Percentiles rank a stretch among this genome's conserved stretches.
phyloP scores from a whole-genome alignment of 371 early-diverging fungal species.

The Dipsacomyces acuminosporus region DNA sequence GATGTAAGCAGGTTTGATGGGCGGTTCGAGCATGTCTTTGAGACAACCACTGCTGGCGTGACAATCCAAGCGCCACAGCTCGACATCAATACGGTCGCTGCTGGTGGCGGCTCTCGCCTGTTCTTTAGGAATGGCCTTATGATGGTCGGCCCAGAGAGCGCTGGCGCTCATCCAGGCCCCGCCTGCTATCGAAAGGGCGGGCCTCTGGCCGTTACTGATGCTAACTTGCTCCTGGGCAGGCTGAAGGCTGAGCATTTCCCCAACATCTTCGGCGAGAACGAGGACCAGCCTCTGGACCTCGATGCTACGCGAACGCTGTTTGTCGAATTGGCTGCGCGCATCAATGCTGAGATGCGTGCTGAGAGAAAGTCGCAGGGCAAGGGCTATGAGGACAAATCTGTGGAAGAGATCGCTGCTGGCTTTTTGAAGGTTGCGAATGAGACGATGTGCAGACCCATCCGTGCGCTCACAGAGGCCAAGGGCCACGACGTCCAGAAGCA shows the following conservation, averaged over 20 bases:
- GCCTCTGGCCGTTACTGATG: conserved; percentile 88
- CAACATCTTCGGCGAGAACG: conserved; percentile 88
- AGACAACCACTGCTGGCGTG: conserved; percentile 90
- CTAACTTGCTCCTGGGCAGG: conserved; percentile 85
- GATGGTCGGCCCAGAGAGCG: conserved; percentile 92
- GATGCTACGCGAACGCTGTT: conserved; percentile 64
- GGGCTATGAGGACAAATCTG: conserved; percentile 48
- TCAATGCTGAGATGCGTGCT: conserved; percentile 50
- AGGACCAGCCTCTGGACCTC: conserved; percentile 73
- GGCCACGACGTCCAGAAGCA: conserved; percentile 86
- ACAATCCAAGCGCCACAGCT: conserved; percentile 94
- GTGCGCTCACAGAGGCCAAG: conserved; percentile 88
- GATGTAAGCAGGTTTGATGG: conserved; percentile 94
- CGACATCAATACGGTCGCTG: conserved; percentile 93
- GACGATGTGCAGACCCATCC: conserved; percentile 92
- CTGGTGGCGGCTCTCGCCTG: conserved; percentile 93
- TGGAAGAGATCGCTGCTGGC: conserved; percentile 88
- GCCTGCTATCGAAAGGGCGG: conserved; percentile 94
- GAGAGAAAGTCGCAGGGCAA: conserved; percentile 4
- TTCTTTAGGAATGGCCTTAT: conserved; percentile 92
- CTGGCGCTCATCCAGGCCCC: conserved; percentile 94
- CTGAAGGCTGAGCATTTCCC: conserved; percentile 88
- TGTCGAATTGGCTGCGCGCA: conserved; percentile 55
- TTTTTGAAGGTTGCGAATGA: conserved; percentile 94
- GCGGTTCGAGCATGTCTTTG: conserved; percentile 87